Base-by-base conservation (phyloP, 2,329 filamentous ascomycete species). In the Pseudohalonectria lignicola region DNA sequence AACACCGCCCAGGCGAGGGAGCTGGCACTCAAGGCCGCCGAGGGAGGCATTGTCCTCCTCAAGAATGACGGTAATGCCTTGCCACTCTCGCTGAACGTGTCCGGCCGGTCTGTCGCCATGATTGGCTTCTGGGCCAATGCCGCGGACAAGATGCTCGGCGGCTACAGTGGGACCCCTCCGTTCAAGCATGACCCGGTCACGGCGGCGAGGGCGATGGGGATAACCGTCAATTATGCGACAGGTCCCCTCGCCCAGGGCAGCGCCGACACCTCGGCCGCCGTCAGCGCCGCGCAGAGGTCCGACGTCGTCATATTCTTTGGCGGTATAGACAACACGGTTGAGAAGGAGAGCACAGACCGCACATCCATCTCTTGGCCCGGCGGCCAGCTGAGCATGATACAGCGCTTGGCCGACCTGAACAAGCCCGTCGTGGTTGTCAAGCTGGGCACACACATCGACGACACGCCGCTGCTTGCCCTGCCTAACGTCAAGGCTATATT, bases 121-220 rank as follows among this genome's bases (percentile, higher is more conserved):
- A 57, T 80, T 19, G 76, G 75, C 1, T 65, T 64, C 34, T 79
- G 73, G 64, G 73, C 69, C 3, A 26, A 26, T 26, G 23, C 23
- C 7, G 72, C 71, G 0, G 59, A 55, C 6, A 64, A 76, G 41
- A 64, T 79, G 58, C 71, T 71, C 38, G 76, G 75, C 1, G 74
- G 74, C 47, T 80, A 80, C 53, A 60, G 50, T 40, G 74, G 76
- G 20, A 53, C 62, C 3, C 63, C 76, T 1, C 71, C 72, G 0
- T 79, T 71, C 52, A 56, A 73, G 3, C 66, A 63, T 43, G 67
- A 63, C 4, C 74, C 74, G 0, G 56, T 74, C 1, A 64, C 62
- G 25, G 71, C 75, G 10, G 64, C 72, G 8, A 49, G 67, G 28
- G 52, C 63, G 17, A 60, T 66, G 4, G 61, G 62, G 2, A 54